Base-by-base conservation (phyloP, 2,329 filamentous ascomycete species). In the Alternaria alternata region DNA sequence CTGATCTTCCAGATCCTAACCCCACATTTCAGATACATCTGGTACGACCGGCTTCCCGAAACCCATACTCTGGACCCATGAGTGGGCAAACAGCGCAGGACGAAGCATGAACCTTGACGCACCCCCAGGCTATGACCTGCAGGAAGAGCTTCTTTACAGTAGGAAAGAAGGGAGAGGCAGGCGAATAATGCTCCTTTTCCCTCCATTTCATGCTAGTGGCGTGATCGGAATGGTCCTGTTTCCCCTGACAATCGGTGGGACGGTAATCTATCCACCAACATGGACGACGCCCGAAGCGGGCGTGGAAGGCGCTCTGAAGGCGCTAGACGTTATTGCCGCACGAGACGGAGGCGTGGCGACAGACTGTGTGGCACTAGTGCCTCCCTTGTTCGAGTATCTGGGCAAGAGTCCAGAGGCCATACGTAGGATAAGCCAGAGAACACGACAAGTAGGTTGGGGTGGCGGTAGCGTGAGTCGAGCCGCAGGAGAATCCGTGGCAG, bases 21-120 rank as follows among this genome's bases (percentile, higher is more conserved):
- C 4, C 5, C 32, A 16, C 28, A 16, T 6, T 26, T 5, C 6
- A 59, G 57, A 79, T 60, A 76, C 78, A 2, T 78, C 76, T 12
- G 78, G 78, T 7, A 75, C 78, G 1, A 80, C 76, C 0, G 77
- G 79, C 2, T 63, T 75, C 9, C 79, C 78, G 1, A 80, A 80
- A 41, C 73, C 77, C 0, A 69, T 80, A 1, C 57, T 70, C 7
- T 76, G 67, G 63, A 73, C 67, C 8, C 65, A 72, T 38, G 57
- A 56, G 5, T 61, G 67, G 67, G 42, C 51, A 5, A 43, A 54
- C 20, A 61, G 55, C 26, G 42, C 43, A 38, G 52, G 49, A 32
- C 52, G 34, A 6, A 36, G 30, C 20, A 11, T 53, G n/a, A 47
- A 57, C 20, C 42, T 68, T 3, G 28, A 39, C 4, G 20, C 53